Percentiles rank a stretch among this genome's conserved stretches.
phyloP scores from a whole-genome alignment of 2,329 filamentous ascomycete species.

The Tolypocladium guangdongense region DNA sequence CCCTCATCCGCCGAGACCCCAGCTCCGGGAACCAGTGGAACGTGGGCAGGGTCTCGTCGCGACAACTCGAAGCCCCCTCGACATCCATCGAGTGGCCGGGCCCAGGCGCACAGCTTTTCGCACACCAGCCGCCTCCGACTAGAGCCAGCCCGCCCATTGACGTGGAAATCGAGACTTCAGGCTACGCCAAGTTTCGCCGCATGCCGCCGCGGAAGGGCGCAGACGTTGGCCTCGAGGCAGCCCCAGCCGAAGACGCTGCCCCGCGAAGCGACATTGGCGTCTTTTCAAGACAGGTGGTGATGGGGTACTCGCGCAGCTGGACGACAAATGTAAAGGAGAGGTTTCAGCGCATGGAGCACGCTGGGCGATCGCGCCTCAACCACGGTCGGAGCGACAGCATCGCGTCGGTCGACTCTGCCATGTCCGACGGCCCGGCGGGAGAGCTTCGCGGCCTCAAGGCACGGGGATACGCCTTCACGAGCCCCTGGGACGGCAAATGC shows the following conservation, averaged over 20 bases:
- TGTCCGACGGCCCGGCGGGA: not conserved
- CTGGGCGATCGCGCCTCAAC: constrained; percentile 10
- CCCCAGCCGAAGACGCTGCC: constrained; percentile 5
- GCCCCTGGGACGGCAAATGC: constrained; percentile 80
- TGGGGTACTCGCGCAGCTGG: constrained; percentile 44
- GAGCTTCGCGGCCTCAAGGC: constrained; percentile 28
- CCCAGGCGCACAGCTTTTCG: constrained; percentile 9
- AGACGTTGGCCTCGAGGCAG: constrained; percentile 13
- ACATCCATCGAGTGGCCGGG: constrained; percentile 11
- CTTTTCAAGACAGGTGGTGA: constrained; percentile 45
- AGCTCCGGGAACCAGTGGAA: constrained; percentile 64
- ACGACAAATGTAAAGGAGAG: constrained; percentile 34
- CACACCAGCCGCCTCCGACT: constrained; percentile 3
- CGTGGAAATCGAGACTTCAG: constrained; percentile 42
- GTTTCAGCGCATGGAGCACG: constrained; percentile 26
- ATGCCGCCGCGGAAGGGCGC: constrained; percentile 30
- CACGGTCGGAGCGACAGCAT: constrained; percentile 19
- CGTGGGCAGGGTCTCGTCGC: constrained; percentile 52
- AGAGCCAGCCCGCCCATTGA: constrained; percentile 31
- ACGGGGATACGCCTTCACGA: constrained; percentile 65
- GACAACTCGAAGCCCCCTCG: constrained; percentile 29
- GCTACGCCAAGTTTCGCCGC: constrained; percentile 46
- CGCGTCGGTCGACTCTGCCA: constrained; percentile 17
- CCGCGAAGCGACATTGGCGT: constrained; percentile 15
- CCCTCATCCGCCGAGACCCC: constrained; percentile 64